Conservation (phyloP, 2,329 filamentous ascomycete species). For the Xylaria sp. region DNA sequence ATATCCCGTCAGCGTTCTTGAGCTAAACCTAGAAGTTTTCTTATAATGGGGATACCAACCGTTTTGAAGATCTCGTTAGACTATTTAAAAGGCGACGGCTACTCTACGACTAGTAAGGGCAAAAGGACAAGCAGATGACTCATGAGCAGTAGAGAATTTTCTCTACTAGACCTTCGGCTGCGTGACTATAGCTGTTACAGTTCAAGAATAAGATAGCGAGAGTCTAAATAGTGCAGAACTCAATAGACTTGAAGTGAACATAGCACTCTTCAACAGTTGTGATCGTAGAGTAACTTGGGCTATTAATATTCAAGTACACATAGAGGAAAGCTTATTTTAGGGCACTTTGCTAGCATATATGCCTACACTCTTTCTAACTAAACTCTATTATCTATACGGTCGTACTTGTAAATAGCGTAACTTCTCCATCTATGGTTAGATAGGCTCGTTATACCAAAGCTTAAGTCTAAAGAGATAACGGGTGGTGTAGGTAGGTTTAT, state of each 20-base stretch:
- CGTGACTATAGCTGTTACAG: background rate
- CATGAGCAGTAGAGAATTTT: background rate
- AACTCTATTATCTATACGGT: background rate
- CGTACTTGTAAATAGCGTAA: background rate
- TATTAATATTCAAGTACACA: background rate
- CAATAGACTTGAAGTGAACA: constrained; percentile 1
- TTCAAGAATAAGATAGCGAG: constrained; percentile 1
- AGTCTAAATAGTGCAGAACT: background rate
- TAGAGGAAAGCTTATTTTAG: background rate
- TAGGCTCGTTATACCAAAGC: no score
- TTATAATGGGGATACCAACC: constrained; percentile 63
- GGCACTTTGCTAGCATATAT: no score
- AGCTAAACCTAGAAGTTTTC: constrained; percentile 95
- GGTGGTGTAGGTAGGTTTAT: background rate
- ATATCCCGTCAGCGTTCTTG: constrained; percentile 86
- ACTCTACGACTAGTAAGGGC: background rate
- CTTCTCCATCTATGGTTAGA: background rate
- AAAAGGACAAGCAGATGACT: background rate
- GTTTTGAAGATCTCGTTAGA: background rate
- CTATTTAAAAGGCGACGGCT: background rate
- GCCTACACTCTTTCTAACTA: no score
- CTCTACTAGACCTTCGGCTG: background rate
- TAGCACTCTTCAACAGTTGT: background rate
- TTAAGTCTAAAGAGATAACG: background rate
- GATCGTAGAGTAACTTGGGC: background rate